Base-by-base conservation (phyloP, 805 yeast species). In the Peterozyma toletana region DNA sequence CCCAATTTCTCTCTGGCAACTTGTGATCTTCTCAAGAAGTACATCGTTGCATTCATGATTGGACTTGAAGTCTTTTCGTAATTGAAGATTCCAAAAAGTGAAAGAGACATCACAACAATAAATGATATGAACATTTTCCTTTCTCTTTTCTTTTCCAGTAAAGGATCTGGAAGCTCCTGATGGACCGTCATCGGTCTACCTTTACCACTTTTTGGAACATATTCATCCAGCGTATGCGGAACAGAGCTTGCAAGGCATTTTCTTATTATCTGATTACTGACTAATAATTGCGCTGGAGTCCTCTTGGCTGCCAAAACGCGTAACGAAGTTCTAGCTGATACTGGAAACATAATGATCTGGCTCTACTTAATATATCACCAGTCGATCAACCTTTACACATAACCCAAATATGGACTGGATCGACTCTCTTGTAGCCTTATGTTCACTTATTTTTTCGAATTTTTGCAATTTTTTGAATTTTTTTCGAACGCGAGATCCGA, bases 11-110 rank as follows among this genome's bases (percentile, higher is more conserved):
- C 77, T 43, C 78, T 70, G 10, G 89, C 89, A 37, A 64, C 49
- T 9, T 73, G 70, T 1, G 91, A 83, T 57, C 96, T 73, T 58
- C 99, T 77, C 53, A 91, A 65, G 50, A 87, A 84, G 62, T 87
- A 89, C 60, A 93, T 67, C 3, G 96, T 84, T 6, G 96, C 90
- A 35, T 84, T 77, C 53, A 91, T 84, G 47, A 91, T 76, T 1
- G 98, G 97, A 11, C 96, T 86, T 38, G 85, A 80, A 15, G 89
- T 80, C 60, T 89, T 90, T 60, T 93, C 99, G 64, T 91, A 90
- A 68, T 93, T 90, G 75, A 91, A 83, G 54, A 91, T 86, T 30
- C 86, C 73, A 30, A 74, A 67, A 40, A 83, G 63, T 1, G 83
- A 64, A 3, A 70, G 63, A 18, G 73, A 73, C 75, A 83, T 78